These are phyloP conservation scores for Pyrus pyrifolia DNA, from an alignment of 306 rosid species.

Conservation along the genomic window DNA sequence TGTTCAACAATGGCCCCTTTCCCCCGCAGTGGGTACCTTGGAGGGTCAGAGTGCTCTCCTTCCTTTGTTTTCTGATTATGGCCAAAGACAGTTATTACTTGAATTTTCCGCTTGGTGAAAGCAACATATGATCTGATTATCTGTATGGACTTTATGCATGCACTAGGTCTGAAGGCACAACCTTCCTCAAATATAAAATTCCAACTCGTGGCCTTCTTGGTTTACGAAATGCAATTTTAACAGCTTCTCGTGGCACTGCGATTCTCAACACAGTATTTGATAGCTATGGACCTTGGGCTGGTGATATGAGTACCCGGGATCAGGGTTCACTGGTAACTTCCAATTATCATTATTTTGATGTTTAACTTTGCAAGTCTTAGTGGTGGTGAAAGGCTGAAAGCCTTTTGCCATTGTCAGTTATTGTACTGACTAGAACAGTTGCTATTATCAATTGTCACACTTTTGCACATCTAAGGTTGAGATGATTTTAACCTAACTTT, in stretches of 20 bases:
- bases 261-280: conserved; percentile 90
- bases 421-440: conserved; percentile 2
- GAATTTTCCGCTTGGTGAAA: conserved; percentile 1
- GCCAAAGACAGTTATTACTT: not conserved
- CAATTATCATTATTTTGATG: not conserved
- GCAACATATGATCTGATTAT: conserved; percentile 15
- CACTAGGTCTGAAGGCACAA: conserved; percentile 78
- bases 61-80: not conserved
- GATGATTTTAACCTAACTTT: not conserved
- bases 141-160: conserved; percentile 15
- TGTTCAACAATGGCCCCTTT: not conserved
- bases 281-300: conserved; percentile 90
- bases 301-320: conserved; percentile 89
- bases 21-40: not conserved
- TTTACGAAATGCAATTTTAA: conserved; percentile 86
- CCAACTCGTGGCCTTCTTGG: conserved; percentile 99
- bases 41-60: not conserved
- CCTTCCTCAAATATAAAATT: conserved; percentile 78
- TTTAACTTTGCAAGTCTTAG: not conserved
- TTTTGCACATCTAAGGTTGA: not conserved
- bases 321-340: conserved; percentile 85
- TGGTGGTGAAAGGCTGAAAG: not conserved
- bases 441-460: not conserved
- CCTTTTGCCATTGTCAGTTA: not conserved
- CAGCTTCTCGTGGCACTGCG: conserved; percentile 98